Base-by-base conservation (phyloP, 805 yeast genomes). In the Kluyveromyces dobzhanskii region DNA sequence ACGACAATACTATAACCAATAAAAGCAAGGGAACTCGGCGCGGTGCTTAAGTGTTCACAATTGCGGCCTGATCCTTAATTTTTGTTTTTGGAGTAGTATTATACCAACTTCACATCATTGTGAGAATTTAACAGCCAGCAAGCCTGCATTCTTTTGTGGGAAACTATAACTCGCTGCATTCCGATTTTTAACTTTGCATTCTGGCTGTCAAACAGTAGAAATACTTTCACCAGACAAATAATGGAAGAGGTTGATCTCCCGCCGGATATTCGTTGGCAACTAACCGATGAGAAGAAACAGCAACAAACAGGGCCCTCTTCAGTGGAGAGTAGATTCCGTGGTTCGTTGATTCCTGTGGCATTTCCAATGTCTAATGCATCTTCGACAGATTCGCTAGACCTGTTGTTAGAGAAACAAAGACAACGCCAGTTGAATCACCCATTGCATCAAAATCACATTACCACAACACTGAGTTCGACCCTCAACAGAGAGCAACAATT, bases 381-480 rank as follows among this genome's bases (percentile, higher is more conserved):
- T 6, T 64, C 68, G 0, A 47, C 62, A 3, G 69, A 65, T 32
- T 61, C 67, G 2, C 46, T 64, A 36, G 60, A 61, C 21, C 47
- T 67, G 35, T 45, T 67, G 25, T 48, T 67, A 18, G 72, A 67
- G 41, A 60, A 62, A 32, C 71, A 66, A 41, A 57, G 64, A 34
- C 49, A 59, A 35, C 56, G 61, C 40, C 69, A 66, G 49, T 54
- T 67, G 44, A 66, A 62, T 37, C 67, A 67, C 44, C 72, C 72
- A 21, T 46, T 51, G 28, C 71, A 67, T 45, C 66, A 64, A 48
- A 51, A 54, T 13, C 60, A 59, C 35, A 45, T 63, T 12, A 56
- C 52, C 33, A 46, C 53, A 6, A 47, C 54, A 2, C 29, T 35
- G 10, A 30, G 37, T 9, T 5, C 23, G n/a, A 4, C 8, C 13